Percentiles rank a stretch among this genome's conserved stretches.
phyloP scores from a whole-genome alignment of 257 asterid species.

The Voacanga thouarsii region DNA sequence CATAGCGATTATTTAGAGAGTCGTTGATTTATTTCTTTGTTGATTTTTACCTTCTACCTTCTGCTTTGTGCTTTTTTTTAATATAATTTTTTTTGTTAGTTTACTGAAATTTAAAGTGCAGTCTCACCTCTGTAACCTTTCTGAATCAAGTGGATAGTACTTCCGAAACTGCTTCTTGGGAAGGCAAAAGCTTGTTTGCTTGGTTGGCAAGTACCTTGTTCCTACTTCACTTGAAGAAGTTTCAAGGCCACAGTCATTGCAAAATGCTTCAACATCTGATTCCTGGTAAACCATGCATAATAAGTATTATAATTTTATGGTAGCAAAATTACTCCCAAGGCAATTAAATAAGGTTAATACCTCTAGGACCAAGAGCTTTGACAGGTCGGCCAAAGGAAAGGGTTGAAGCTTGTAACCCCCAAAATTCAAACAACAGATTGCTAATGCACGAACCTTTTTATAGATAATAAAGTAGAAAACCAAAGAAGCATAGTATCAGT shows the following conservation, averaged over 20 bases:
- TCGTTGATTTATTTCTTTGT: background rate
- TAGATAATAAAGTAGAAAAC: background rate
- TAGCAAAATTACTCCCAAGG: conserved; percentile 5
- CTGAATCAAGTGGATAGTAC: conserved; percentile 54
- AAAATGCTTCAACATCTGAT: conserved; percentile 67
- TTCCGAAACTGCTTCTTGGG: conserved; percentile 46
- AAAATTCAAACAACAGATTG: conserved; percentile 60
- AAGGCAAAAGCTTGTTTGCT: conserved; percentile 46
- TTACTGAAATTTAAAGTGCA: background rate
- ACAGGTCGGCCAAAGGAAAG: conserved; percentile 59
- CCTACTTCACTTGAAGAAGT: conserved; percentile 49
- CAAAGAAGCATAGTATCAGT: background rate
- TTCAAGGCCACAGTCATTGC: conserved; percentile 62
- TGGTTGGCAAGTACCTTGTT: conserved; percentile 51
- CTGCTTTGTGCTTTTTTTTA: no score
- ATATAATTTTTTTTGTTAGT: background rate
- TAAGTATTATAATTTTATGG: conserved; percentile 7
- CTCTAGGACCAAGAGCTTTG: conserved; percentile 74
- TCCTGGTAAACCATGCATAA: conserved; percentile 49
- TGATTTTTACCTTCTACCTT: background rate
- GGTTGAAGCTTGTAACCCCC: conserved; percentile 94
- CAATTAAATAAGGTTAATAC: conserved; percentile 28
- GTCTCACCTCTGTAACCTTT: conserved; percentile 56
- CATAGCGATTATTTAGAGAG: background rate
- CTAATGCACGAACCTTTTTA: conserved; percentile 65